Percentiles rank a stretch among this genome's conserved stretches.
Conservation (phyloP, 2,329 filamentous ascomycete species). For the Cladosporium colombiae region DNA sequence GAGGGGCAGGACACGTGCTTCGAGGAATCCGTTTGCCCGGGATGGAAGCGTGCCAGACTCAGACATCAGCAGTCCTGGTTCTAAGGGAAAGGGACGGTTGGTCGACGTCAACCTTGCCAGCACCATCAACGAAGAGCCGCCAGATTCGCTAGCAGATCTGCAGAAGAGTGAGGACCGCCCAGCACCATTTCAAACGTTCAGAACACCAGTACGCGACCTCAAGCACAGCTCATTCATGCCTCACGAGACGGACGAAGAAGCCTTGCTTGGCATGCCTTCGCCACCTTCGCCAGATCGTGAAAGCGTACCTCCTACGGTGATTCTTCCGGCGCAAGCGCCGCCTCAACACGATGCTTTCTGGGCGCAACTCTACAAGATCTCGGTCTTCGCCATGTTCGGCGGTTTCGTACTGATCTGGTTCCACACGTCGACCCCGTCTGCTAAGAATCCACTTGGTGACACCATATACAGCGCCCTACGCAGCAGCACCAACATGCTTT, state of each 20-base stretch:
- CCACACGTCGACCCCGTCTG: conserved; percentile 72
- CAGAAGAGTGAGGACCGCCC: conserved; percentile 49
- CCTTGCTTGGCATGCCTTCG: conserved; percentile 44
- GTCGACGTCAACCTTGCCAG: conserved; percentile 84
- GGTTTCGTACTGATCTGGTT: conserved; percentile 88
- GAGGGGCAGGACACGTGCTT: conserved; percentile 42
- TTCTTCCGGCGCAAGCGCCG: conserved; percentile 64
- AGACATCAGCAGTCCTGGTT: conserved; percentile 45
- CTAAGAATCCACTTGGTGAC: conserved; percentile 76
- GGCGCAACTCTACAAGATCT: conserved; percentile 85
- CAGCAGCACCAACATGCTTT: conserved; percentile 84
- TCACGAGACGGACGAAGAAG: conserved; percentile 54
- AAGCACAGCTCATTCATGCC: conserved; percentile 48
- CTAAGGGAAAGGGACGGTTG: conserved; percentile 66
- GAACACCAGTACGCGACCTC: conserved; percentile 43
- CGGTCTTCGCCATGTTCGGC: conserved; percentile 78
- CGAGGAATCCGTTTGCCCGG: conserved; percentile 38
- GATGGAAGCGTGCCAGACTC: conserved; percentile 45
- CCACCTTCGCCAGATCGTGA: conserved; percentile 53
- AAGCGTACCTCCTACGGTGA: conserved; percentile 58
- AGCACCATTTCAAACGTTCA: conserved; percentile 58
- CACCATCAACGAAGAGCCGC: conserved; percentile 51
- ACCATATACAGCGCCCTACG: conserved; percentile 90
- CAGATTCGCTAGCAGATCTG: conserved; percentile 36
- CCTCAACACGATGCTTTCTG: conserved; percentile 89